A percentile compares a stretch with the other conserved stretches of the same genome.
Conservation (phyloP, 176 grass and related monocot species). For the Dendrocalamus sinicus region DNA sequence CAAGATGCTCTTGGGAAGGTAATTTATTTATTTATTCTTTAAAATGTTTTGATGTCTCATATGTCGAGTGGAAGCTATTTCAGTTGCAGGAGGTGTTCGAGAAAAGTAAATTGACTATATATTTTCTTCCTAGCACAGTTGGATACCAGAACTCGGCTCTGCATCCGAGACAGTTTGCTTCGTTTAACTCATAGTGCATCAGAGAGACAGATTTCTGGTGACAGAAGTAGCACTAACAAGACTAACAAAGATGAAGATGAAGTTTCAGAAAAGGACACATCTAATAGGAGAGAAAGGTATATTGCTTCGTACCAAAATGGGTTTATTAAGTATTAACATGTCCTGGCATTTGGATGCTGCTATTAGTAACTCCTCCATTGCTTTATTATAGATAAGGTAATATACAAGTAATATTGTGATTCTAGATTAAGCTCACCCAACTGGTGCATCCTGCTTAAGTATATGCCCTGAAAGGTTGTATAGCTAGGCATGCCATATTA, state of each 20-base stretch:
- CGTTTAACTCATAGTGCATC: conserved; percentile 79
- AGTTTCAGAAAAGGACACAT: conserved; percentile 47
- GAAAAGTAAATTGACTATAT: conserved; percentile 36
- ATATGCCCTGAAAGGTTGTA: conserved; percentile 8
- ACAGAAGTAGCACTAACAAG: conserved; percentile 70
- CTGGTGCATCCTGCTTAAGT: not conserved
- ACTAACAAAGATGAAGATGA: conserved; percentile 63
- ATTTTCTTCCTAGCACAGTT: conserved; percentile 60
- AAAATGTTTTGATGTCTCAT: conserved; percentile 33
- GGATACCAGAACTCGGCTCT: conserved; percentile 69
- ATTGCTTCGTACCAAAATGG: not conserved
- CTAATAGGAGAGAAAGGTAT: conserved; percentile 57
- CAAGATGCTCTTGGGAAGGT: conserved; percentile 75
- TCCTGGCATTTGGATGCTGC: not conserved
- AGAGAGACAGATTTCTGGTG: conserved; percentile 71
- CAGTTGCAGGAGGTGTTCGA: not conserved
- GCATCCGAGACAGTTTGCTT: conserved; percentile 88
- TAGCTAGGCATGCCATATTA: not conserved
- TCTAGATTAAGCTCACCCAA: conserved; percentile 5
- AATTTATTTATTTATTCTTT: conserved; percentile 32
- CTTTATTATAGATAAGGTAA: not conserved
- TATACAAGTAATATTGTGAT: conserved; percentile 14
- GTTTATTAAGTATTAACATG: conserved; percentile 18
- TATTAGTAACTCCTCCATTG: not conserved
- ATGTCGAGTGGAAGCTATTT: conserved; percentile 16